Conservation (phyloP, 306 rosid species). For the Castanea mollissima region DNA sequence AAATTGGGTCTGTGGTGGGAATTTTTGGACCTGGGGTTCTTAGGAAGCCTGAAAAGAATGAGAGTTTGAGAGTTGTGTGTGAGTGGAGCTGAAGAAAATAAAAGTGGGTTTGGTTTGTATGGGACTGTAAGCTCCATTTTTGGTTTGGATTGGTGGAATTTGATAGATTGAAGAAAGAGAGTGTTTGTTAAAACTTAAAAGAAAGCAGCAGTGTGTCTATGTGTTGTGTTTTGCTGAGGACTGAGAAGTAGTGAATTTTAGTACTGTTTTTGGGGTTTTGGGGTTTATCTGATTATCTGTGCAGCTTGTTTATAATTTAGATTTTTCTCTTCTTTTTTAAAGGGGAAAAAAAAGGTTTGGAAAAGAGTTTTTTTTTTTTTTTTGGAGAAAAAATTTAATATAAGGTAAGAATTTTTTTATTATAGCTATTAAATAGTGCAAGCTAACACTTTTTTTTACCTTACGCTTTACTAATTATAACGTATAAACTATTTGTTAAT, state of each 20-base stretch:
- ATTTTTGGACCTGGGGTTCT: constrained; percentile 18
- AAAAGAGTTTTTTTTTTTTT: too few relatives aligned
- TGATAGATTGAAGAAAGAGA: constrained; percentile 3
- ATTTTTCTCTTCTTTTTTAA: too few relatives aligned
- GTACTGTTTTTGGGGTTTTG: not conserved
- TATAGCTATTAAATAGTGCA: too few relatives aligned
- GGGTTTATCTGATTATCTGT: not conserved
- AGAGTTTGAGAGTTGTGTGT: constrained; percentile 29
- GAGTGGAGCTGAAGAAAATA: constrained; percentile 37
- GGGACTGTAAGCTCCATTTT: constrained; percentile 47
- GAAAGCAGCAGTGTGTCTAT: not conserved
- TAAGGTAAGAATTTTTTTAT: too few relatives aligned
- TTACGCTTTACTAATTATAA: too few relatives aligned
- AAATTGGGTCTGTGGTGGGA: constrained; percentile 41
- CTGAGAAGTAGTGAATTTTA: not conserved
- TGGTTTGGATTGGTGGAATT: not conserved
- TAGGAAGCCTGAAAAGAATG: constrained; percentile 36
- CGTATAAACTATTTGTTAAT: too few relatives aligned
- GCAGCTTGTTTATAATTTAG: too few relatives aligned
- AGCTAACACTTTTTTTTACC: too few relatives aligned
- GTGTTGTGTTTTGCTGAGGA: not conserved
- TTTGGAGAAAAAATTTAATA: too few relatives aligned
- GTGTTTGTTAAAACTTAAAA: not conserved
- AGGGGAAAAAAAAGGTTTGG: too few relatives aligned
- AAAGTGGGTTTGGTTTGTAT: constrained; percentile 50